Evolutionary conservation across 441 rosid species (phyloP), one percentile per base, ranked within the genome.

Genomic region (Populus trichocarpa): DNA sequence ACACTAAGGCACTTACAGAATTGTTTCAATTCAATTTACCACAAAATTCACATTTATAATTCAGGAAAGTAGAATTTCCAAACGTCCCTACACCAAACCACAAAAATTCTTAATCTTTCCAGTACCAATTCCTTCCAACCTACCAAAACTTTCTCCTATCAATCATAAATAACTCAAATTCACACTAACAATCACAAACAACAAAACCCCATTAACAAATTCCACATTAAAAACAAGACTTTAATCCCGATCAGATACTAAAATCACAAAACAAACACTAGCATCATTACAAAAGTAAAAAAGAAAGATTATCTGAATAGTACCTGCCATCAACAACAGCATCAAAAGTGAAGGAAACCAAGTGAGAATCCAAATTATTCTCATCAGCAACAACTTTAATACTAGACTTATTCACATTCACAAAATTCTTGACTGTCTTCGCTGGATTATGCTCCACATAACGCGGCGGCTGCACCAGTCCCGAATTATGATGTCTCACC

Each of bases 301-400:
- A 23, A 30, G 32, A 30, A 30, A 30, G 32, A 30, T 30, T 30
- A 40, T 8, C 32, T 13, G 53, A 35, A 22, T 8, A 16, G 1
- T 32, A 90, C 97, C 98, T 90, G 76, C 99, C 96, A 77, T 90
- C 88, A 79, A 85, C 87, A 53, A 89, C 71, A 69, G 99, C 99
- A 82, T 95, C 96, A 64, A 92, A 93, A 76, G 83, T 82, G 82
- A 93, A 95, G 74, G 96, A 90, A 57, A 92, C 90, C 84, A 91
- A 77, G 75, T 80, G 89, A 70, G 82, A 85, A 81, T 83, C 90
- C 64, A 88, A 90, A 74, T 83, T 88, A 14, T 70, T 69, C 78
- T 88, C 95, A 77, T 95, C 99, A 16, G 87, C 84, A 32, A 72
- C 81, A 68, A 93, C 80, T 83, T 83, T 86, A 81, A 88, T 69